phyloP scores from a whole-genome alignment of 352 stramenopile genomes.

The Saprolegnia parasitica region DNA sequence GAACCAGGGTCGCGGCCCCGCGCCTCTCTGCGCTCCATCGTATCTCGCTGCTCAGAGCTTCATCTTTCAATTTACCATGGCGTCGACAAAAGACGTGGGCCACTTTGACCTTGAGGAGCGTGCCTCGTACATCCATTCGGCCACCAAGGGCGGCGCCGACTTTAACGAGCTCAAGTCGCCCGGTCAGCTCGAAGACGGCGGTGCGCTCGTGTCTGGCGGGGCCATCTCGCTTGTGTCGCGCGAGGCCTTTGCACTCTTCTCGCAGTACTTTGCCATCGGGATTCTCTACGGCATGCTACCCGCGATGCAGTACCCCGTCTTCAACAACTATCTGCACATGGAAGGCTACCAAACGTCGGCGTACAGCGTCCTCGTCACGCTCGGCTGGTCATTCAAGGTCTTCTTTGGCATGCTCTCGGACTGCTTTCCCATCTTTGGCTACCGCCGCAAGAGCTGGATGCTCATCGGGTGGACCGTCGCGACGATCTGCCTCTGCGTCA shows the following conservation, averaged over 20 bases:
- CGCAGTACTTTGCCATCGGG: constrained; percentile 37
- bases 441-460: constrained; percentile 41
- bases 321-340: constrained; percentile 35
- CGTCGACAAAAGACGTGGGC: background rate
- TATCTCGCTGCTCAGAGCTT: background rate
- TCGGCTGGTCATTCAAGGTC: constrained; percentile 36
- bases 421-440: constrained; percentile 38
- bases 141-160: background rate
- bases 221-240: constrained; percentile 31
- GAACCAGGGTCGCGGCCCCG: no score
- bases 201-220: constrained; percentile 39
- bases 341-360: constrained; percentile 28
- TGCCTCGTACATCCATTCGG: constrained; percentile 19
- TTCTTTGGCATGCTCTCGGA: constrained; percentile 40
- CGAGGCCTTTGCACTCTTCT: constrained; percentile 34
- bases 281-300: constrained; percentile 34
- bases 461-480: constrained; percentile 37
- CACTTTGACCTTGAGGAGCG: constrained; percentile 7
- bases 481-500: constrained; percentile 39
- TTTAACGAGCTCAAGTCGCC: constrained; percentile 11
- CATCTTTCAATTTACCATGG: constrained; percentile 12
- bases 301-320: constrained; percentile 35
- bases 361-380: constrained; percentile 19
- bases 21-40: background rate
- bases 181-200: constrained; percentile 28